Evolutionary conservation across 163 green algal genomes (phyloP).

Genomic region (Chlorella variabilis): DNA sequence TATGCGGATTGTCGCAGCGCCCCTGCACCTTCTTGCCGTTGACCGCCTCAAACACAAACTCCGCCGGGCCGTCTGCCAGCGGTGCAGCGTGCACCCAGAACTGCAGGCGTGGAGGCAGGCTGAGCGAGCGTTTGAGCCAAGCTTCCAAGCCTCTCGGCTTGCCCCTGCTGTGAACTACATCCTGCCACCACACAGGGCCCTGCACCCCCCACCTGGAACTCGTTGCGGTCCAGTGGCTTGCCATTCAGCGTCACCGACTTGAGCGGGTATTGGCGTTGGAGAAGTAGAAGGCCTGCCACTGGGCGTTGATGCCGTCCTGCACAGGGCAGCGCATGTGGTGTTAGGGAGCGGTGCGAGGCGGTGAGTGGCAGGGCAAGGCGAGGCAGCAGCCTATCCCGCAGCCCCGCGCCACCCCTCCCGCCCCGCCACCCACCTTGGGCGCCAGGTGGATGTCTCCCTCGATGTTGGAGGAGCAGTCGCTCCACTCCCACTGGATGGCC

Average conservation of each 20-base stretch:
- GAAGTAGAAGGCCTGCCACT: slow-evolving; percentile 50
- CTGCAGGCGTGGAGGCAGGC: slow-evolving; percentile 18
- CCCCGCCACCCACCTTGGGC: slow-evolving; percentile 31
- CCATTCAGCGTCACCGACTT: slow-evolving; percentile 15
- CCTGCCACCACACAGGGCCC: neutral
- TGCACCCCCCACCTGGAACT: slow-evolving; percentile 46
- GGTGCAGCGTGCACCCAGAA: slow-evolving; percentile 42
- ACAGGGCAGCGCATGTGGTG: too few species aligned
- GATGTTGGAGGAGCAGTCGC: slow-evolving; percentile 33
- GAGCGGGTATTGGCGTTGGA: slow-evolving; percentile 37
- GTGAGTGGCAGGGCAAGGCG: neutral
- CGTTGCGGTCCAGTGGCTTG: slow-evolving; percentile 1
- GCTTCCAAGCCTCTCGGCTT: too few species aligned
- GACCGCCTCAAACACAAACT: slow-evolving; percentile 26
- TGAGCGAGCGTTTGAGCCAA: too few species aligned
- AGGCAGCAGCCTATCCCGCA: neutral
- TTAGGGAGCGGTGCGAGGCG: neutral
- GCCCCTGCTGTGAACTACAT: too few species aligned
- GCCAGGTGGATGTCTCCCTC: slow-evolving; percentile 32
- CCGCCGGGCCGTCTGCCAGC: slow-evolving; percentile 32
- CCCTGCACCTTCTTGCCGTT: slow-evolving; percentile 11
- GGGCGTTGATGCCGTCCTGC: slow-evolving; percentile 40
- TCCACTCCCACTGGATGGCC: slow-evolving; percentile 42
- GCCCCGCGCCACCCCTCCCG: too few species aligned
- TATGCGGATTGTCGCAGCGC: slow-evolving; percentile 3